Evolutionary conservation across 2,329 filamentous ascomycete genomes (phyloP), one percentile per base, ranked within the genome.

Genomic region (Blumeriella jaapii): DNA sequence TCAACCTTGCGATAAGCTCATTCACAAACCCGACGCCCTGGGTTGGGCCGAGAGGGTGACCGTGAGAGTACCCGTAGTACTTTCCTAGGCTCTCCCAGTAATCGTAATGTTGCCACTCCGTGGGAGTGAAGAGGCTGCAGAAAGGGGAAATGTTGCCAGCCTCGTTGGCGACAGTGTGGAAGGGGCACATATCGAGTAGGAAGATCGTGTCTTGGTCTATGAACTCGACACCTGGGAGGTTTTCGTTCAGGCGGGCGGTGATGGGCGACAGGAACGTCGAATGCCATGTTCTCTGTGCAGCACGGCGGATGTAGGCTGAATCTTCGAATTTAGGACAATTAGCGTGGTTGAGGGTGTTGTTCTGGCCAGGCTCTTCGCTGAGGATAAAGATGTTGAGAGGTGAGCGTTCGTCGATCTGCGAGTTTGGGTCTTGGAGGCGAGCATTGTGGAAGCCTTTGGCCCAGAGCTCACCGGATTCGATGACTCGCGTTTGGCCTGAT

Each of bases 181-280:
- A 94, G 0, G 87, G 78, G 52, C 87, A 95, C 41, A 94, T 65
- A 50, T 94, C 85, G 85, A 95, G 94, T 20, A 95, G 55, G 38
- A 69, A 71, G 38, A 86, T 63, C 1, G 76, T 72, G 20, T 89
- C 76, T 1, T 61, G 52, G 9, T 65, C 53, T 2, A 69, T 71
- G 26, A 94, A 56, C 41, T 80, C 74, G 4, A 71, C 76, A 2
- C 81, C 80, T 0, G 68, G 68, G 0, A 95, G 64, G 41, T 78
- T 71, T 10, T 60, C 50, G 53, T 87, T 85, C 25, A 94, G 59
- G 6, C 83, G 74, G 2, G 65, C 57, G n/a, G 69, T 68, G 45
- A 94, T 82, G 0, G 72, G 59, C 0, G 74, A 71, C 1, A 74
- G 65, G 53, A 91, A 93, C 4, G 69, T 62, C 4, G 65, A 59